These are phyloP conservation scores for Colletotrichum australisinense DNA, from an alignment of 2,329 filamentous ascomycete genomes.

Conservation along the genomic window DNA sequence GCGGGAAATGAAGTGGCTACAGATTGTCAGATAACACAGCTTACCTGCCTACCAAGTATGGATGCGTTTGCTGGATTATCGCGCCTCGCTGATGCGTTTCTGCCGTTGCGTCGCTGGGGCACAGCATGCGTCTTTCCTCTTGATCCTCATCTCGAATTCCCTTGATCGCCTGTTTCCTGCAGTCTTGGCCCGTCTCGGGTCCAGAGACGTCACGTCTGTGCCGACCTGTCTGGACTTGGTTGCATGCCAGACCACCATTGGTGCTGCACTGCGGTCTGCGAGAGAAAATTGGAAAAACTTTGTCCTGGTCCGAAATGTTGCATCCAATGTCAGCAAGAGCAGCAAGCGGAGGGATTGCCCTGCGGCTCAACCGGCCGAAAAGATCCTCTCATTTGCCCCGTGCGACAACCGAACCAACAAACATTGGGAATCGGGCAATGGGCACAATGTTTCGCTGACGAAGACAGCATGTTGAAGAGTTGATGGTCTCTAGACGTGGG, in stretches of 20 bases:
- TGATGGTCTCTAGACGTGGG: not conserved
- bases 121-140: not conserved
- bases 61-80: not conserved
- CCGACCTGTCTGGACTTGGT: not conserved
- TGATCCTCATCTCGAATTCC: conserved; percentile 5
- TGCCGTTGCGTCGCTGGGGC: conserved; percentile 7
- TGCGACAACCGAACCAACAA: conserved; percentile 1
- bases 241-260: not conserved
- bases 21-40: not conserved
- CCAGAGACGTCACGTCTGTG: conserved; percentile 4
- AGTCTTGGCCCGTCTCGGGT: conserved; percentile 31
- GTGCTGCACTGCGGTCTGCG: not conserved
- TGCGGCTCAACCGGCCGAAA: conserved; percentile 9
- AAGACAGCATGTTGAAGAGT: not conserved
- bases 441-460: not conserved
- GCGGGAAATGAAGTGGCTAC: conserved; percentile 8
- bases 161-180: conserved; percentile 27
- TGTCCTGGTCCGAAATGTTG: not conserved
- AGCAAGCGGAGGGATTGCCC: not conserved
- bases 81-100: not conserved
- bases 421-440: not conserved
- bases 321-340: not conserved
- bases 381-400: not conserved
- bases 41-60: not conserved
- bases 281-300: conserved; percentile 7